Conservation (phyloP, 257 asterid species). For the Gentiana macrophylla region DNA sequence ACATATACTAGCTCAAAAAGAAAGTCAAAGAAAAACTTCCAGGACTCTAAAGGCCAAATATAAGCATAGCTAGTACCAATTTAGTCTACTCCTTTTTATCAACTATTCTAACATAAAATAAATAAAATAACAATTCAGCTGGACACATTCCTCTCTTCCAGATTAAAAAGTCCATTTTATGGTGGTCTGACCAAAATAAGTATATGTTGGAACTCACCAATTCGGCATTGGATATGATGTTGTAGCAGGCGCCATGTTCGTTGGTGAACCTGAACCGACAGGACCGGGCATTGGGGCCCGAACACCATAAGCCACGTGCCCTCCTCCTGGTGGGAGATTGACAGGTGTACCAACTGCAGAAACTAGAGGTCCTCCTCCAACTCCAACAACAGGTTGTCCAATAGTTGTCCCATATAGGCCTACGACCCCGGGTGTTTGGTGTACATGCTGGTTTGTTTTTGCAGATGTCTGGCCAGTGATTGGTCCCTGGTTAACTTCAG, state of each 20-base stretch:
- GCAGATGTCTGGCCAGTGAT: constrained; percentile 65
- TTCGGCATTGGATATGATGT: constrained; percentile 29
- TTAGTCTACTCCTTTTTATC: no score
- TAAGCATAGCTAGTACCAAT: no score
- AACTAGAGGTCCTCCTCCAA: constrained; percentile 44
- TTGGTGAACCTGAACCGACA: constrained; percentile 39
- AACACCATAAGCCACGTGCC: constrained; percentile 43
- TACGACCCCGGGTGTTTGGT: constrained; percentile 25
- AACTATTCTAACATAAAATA: no score
- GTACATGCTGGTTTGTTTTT: constrained; percentile 35
- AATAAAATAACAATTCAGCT: no score
- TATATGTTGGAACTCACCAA: constrained; percentile 25
- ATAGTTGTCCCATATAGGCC: constrained; percentile 51
- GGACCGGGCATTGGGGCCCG: constrained; percentile 37
- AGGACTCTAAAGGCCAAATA: no score
- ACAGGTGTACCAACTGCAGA: constrained; percentile 71
- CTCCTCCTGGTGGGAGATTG: constrained; percentile 34
- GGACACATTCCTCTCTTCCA: no score
- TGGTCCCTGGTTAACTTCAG: constrained; percentile 53
- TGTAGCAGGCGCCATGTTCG: constrained; percentile 32
- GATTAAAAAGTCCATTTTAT: no score
- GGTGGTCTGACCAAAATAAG: background rate
- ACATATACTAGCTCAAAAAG: no score
- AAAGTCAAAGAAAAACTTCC: no score
- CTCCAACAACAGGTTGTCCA: constrained; percentile 46